phyloP scores from a whole-genome alignment of 1,284 basidiomycete species.

The Melampsora allii-populina region DNA sequence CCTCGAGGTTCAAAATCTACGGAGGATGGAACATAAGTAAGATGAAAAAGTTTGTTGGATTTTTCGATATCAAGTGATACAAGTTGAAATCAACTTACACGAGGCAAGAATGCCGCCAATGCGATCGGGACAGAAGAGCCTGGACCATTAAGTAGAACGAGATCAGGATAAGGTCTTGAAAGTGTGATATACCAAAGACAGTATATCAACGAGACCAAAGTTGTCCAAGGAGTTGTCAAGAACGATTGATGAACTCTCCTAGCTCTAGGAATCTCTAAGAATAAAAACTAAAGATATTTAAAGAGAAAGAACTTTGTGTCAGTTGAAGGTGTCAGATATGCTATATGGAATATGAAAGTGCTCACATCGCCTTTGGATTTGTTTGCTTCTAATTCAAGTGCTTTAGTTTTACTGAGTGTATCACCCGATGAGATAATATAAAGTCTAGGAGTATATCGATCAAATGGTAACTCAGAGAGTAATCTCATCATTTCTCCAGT shows the following conservation, averaged over 20 bases:
- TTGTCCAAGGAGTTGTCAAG: constrained; percentile 63
- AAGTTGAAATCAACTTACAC: constrained; percentile 59
- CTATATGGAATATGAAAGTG: not conserved
- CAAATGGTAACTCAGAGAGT: constrained; percentile 69
- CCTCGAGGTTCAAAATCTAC: constrained; percentile 64
- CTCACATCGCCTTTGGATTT: constrained; percentile 50
- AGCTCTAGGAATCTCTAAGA: constrained; percentile 49
- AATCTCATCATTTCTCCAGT: constrained; percentile 81
- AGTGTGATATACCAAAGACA: constrained; percentile 56
- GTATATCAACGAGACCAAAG: constrained; percentile 58
- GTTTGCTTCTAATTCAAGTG: constrained; percentile 62
- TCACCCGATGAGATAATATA: constrained; percentile 86
- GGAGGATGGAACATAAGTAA: not conserved
- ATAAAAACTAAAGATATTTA: constrained; percentile 21
- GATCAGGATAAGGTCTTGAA: constrained; percentile 61
- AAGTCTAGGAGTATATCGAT: constrained; percentile 69
- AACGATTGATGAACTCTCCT: constrained; percentile 68
- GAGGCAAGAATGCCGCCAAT: constrained; percentile 66
- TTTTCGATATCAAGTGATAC: not conserved
- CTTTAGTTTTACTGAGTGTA: constrained; percentile 70
- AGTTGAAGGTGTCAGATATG: not conserved
- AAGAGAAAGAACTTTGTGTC: constrained; percentile 16
- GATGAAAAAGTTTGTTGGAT: no score
- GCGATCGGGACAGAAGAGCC: constrained; percentile 87
- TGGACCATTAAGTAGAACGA: constrained; percentile 88